Evolutionary conservation across 2,329 filamentous ascomycete species (phyloP), one percentile per base, ranked within the genome.

Genomic region (Ceratocystis alfenasii): DNA sequence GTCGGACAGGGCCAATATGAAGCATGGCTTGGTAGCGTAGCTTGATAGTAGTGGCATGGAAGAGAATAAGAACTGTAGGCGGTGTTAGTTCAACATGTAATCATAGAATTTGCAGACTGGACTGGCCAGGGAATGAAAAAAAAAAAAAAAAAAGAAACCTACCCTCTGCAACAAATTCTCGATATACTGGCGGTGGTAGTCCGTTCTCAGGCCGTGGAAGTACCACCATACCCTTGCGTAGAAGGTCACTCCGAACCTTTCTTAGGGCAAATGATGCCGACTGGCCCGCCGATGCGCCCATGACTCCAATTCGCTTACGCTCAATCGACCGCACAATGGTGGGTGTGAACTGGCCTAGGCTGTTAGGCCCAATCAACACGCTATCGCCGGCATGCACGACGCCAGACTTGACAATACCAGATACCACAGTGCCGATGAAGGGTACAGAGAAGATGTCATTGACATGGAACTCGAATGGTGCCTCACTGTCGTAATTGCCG

Each of bases 401-500:
- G 0, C 93, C 88, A 0, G 87, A 85, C 72, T 95, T 95, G 69
- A 97, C 87, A 44, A 99, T 92, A 0, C 94, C 94, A 45, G 90
- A 94, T 1, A 99, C 92, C 0, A 99, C 94, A 0, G 94, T 99
- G 12, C 94, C 94, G 0, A 95, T 91, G 74, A 96, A 96, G 1
- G 94, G 94, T 3, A 99, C 94, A 0, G 92, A 96, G 80, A 97
- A 99, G 0, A 90, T 97, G 74, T 99, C 94, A 73, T 97, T 99
- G 69, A 99, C 83, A 68, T 95, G 87, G 71, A 97, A 96, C 73
- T 97, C 94, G 70, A 97, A 95, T 0, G 92, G 87, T 0, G 89
- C 90, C 60, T 90, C 86, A 20, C 87, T 81, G 73, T 97, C 89
- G 74, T 97, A 97, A 68, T 93, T 89, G 62, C 93, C 93, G 71